phyloP scores from a whole-genome alignment of 768 basidiomycete genomes.

The Collybiopsis confluens region DNA sequence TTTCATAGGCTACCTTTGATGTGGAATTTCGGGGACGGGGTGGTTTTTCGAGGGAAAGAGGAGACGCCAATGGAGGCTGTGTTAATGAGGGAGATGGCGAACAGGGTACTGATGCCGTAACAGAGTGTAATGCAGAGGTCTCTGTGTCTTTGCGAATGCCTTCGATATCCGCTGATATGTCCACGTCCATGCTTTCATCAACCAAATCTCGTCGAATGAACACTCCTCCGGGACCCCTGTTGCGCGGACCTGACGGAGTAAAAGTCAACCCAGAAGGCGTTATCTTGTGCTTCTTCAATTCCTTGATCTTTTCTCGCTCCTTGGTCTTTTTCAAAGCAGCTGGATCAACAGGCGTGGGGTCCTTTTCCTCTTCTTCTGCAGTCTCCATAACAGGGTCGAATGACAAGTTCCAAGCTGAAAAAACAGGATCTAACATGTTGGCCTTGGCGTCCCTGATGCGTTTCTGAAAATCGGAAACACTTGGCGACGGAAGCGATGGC shows the following conservation, averaged over 20 bases:
- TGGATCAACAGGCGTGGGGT: conserved; percentile 27
- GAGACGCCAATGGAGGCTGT: not conserved
- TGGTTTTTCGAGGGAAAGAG: not conserved
- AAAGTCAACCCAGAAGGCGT: conserved; percentile 18
- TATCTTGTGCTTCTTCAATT: conserved; percentile 51
- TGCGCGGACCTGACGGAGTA: conserved; percentile 12
- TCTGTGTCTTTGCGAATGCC: not conserved
- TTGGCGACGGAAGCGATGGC: conserved; percentile 35
- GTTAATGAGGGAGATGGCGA: not conserved
- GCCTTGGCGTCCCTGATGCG: conserved; percentile 51
- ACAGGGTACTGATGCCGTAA: not conserved
- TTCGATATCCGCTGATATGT: conserved; percentile 40
- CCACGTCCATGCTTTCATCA: conserved; percentile 60
- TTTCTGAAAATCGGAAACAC: conserved; percentile 48
- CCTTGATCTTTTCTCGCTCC: conserved; percentile 49
- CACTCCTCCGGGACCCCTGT: conserved; percentile 33
- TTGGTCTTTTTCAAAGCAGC: conserved; percentile 37
- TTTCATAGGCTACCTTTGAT: not conserved
- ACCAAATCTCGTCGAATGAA: conserved; percentile 53
- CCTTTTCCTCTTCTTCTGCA: conserved; percentile 33
- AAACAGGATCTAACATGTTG: conserved; percentile 47
- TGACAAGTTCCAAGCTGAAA: conserved; percentile 18
- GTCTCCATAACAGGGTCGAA: conserved; percentile 30
- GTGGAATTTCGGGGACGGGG: not conserved
- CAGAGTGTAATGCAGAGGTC: not conserved